Evolutionary conservation across 768 basidiomycete species (phyloP), one percentile per base, ranked within the genome.

Genomic region (Mycena galericulata): DNA sequence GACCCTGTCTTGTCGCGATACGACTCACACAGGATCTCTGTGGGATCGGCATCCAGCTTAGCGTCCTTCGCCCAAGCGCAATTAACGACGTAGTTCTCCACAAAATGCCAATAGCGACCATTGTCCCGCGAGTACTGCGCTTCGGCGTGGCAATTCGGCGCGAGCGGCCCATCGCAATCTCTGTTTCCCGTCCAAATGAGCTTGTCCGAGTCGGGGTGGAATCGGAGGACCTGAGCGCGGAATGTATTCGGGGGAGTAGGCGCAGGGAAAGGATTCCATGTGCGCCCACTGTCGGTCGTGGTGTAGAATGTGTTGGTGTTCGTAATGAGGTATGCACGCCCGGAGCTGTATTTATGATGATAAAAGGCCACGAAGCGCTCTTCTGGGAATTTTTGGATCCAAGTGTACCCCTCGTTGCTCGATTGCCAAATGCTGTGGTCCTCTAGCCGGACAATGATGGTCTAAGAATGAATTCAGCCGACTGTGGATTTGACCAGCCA

Each of bases 401-500:
- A 99, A 0, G 90, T 90, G 79, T 95, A 96, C 1, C 97, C 98
- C 79, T 99, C 97, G 76, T 96, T 98, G 73, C 89, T 89, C 1
- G 96, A 98, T 81, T 98, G 96, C 95, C 95, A 99, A 60, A 99
- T 84, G 0, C 88, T 85, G 68, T 89, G 79, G 74, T 99, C 96
- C 1, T 78, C 76, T 4, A 98, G 86, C 8, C 94, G 91, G 43
- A 94, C 89, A 34, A 99, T 87, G 62, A 99, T 87, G 0, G 96
- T 96, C 88, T 94, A 73, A 0, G 61, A 45, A 49, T 27, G 26
- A 41, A 14, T 1, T 4, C 12, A 57, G 34, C 51, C n/a, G 69
- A 46, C 75, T 41, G 57, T 46, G 38, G 22, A 15, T 15, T 60
- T 24, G 55, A 38, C 22, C 24, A 60, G 1, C 76, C 84, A 71